Percentiles rank a stretch among this genome's conserved stretches.
Conservation (phyloP, 208 protist genomes). For the Novymonas esmeraldas region DNA sequence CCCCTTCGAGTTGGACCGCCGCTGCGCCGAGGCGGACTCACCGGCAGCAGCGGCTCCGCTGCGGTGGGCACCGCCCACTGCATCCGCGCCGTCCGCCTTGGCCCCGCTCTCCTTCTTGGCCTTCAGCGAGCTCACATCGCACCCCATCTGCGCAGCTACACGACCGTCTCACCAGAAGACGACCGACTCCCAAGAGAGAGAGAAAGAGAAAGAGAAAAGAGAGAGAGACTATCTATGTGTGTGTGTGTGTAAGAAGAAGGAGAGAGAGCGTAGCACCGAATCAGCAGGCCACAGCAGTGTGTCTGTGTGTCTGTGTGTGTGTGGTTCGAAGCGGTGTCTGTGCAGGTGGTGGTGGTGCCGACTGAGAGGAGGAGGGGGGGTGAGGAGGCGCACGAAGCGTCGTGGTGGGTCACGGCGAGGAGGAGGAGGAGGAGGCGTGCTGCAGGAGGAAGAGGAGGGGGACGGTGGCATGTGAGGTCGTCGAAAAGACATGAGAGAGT, state of each 20-base stretch:
- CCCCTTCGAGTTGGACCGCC: background rate
- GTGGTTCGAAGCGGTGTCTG: no score
- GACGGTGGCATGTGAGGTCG: background rate
- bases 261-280: no score
- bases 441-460: background rate
- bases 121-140: conserved; percentile 28
- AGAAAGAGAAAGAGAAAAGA: conserved; percentile 16
- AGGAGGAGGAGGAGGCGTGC: background rate
- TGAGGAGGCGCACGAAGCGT: no score
- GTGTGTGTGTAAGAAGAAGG: no score
- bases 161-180: background rate
- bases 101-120: conserved; percentile 17
- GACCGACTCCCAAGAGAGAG: no score
- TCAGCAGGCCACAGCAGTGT: no score
- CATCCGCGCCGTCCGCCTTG: conserved; percentile 1
- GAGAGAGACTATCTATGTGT: no score
- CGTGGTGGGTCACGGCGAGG: background rate
- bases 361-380: no score
- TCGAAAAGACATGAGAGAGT: background rate
- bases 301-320: no score
- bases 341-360: no score
- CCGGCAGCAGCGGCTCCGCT: background rate
- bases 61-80: background rate
- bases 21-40: background rate
- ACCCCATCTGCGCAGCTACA: no score